Evolutionary conservation across 176 grass and related monocot species (phyloP).

Genomic region (Lolium rigidum): DNA sequence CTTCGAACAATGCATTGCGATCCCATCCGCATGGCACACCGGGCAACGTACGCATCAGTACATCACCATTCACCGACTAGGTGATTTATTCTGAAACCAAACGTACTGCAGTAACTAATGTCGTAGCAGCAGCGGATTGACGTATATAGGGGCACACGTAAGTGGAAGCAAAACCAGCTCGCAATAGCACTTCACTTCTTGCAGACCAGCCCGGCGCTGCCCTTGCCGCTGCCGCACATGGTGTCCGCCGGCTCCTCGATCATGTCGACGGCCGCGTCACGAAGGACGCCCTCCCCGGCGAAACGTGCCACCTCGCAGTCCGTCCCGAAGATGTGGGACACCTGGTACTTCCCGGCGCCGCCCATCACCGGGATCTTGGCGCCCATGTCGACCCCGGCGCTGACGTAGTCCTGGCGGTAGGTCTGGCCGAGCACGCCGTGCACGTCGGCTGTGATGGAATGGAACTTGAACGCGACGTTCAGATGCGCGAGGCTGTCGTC

Average conservation of each 20-base stretch:
- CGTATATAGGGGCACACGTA: background rate
- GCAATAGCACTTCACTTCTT: conserved; percentile 46
- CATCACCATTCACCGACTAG: background rate
- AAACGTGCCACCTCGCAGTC: conserved; percentile 56
- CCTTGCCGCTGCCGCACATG: conserved; percentile 50
- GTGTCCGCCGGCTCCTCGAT: conserved; percentile 36
- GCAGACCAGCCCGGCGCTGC: conserved; percentile 54
- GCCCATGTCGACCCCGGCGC: conserved; percentile 48
- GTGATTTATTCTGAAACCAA: conserved; percentile 37
- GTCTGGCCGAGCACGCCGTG: conserved; percentile 71
- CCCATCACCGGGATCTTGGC: conserved; percentile 62
- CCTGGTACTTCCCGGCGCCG: conserved; percentile 39
- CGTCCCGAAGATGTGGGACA: conserved; percentile 47
- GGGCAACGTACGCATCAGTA: no score
- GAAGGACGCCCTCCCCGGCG: conserved; percentile 32
- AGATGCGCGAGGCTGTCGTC: conserved; percentile 65
- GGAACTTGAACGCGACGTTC: conserved; percentile 65
- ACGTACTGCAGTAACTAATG: background rate
- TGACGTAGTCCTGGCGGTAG: conserved; percentile 46
- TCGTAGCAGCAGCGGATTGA: conserved; percentile 36
- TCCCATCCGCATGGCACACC: no score
- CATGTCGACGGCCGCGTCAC: no score
- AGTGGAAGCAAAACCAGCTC: no score
- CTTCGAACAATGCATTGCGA: background rate
- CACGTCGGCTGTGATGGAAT: conserved; percentile 50